Evolutionary conservation across 2,329 filamentous ascomycete species (phyloP), one percentile per base, ranked within the genome.

Genomic region (Penicillium sumatraense): DNA sequence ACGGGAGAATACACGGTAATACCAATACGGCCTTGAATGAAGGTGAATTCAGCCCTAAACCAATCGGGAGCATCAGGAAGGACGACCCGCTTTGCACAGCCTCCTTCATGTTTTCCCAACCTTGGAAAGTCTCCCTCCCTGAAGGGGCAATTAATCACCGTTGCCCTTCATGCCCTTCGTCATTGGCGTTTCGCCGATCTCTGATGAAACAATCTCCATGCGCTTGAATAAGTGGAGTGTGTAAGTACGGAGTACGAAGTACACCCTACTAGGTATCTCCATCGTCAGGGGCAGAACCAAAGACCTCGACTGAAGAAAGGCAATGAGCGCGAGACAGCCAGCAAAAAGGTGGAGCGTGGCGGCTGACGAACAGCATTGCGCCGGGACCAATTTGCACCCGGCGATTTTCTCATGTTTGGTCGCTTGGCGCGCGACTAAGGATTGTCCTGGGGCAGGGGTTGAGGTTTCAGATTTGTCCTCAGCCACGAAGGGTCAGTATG

Each of bases 51-150:
- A 18, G 27, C 26, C 26, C 42, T 31, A 24, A 9, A 36, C 60
- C 58, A 61, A 62, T 61, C 53, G 53, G 60, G 58, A 58, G 47
- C 10, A 24, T 8, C 41, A 57, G 58, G 56, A 59, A 57, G 48
- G 27, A 13, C 13, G 59, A 59, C 58, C 60, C 56, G 49, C 58
- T 62, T 62, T 62, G 60, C 60, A 62, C 60, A 62, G 60, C 60
- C 60, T 62, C 56, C 60, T 54, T 62, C 49, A 42, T 58, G 36
- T 36, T 44, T 49, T 52, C 46, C 53, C 51, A 56, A 59, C 55
- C 53, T 51, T 60, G 57, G 59, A 59, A 58, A 51, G 33, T 53
- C 45, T n/a, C 45, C 47, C 59, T 35, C 44, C 59, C 54, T 49
- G 45, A 57, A 59, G 41, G 53, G 53, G 59, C 31, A 60, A 56